Evolutionary conservation across 2,329 filamentous ascomycete genomes (phyloP), one percentile per base, ranked within the genome.

Genomic region (Incumbomyces lentus): DNA sequence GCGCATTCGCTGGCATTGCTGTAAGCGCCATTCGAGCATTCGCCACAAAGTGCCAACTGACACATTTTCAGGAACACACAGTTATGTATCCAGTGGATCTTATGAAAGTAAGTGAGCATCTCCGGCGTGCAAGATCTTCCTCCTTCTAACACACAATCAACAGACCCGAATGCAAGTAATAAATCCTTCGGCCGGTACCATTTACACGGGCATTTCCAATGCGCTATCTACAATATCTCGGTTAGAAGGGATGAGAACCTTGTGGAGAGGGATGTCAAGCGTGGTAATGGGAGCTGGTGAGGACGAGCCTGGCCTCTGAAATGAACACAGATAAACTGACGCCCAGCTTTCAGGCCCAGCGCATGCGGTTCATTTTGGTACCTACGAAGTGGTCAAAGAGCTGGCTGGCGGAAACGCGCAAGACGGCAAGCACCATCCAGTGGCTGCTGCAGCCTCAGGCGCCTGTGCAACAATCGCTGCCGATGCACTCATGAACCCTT

Each of bases 51-150:
- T 19, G 33, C 13, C n/a, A 12, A 34, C 50, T 55, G 52, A 57
- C 42, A 30, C 1, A 6, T 6, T 33, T 45, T 16, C 33, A 95
- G 89, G 90, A 96, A 71, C 90, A 96, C 68, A 93, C 90, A 49
- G 89, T 95, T 60, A 96, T 98, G 92, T 98, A 98, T 64, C 92
- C 92, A 16, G 85, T 98, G 62, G 92, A 98, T 71, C 80, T 94
- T 57, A 84, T 98, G 64, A 98, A 98, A 84, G 92, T 95, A 65
- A 54, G 72, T 60, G 4, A 8, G 22, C 22, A 26, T 26, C n/a
- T 44, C 18, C 12, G 18, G 19, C 42, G 5, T 26, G 22, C 8
- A 8, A 26, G 22, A 26, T 26, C 22, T 26, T 26, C 22, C 22
- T 5, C 22, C 22, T 5, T 26, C 22, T 26, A 26, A 26, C 22